Evolutionary conservation across 306 rosid genomes (phyloP).

Genomic region (Purshia tridentata): DNA sequence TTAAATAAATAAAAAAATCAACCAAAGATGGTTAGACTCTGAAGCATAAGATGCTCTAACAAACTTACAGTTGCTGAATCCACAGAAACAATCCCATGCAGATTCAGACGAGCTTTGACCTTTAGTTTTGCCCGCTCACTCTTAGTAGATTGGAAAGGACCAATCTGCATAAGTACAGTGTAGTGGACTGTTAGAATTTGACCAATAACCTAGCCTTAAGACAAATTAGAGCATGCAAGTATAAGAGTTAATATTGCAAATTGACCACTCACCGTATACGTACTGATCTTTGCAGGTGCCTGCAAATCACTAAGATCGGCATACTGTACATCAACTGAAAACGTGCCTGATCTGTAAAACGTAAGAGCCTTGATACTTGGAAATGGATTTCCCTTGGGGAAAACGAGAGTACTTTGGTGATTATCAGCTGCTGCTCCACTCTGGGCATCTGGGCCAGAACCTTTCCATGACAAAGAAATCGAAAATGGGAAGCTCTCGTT

Average conservation of each 20-base stretch:
- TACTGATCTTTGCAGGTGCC: constrained; percentile 67
- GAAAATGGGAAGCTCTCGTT: constrained; percentile 80
- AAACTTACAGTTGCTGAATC: constrained; percentile 77
- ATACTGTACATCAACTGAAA: constrained; percentile 71
- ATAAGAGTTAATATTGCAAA: neutral
- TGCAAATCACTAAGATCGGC: constrained; percentile 57
- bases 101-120: constrained; percentile 72
- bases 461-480: constrained; percentile 78
- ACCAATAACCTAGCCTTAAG: neutral
- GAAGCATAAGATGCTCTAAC: constrained; percentile 4
- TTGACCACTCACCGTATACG: constrained; percentile 62
- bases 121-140: constrained; percentile 64
- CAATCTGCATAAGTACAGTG: constrained; percentile 57
- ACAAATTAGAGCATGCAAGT: neutral
- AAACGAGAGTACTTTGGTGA: constrained; percentile 54
- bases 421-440: constrained; percentile 51
- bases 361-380: constrained; percentile 81
- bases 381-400: constrained; percentile 79
- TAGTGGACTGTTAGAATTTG: neutral
- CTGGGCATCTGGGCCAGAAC: constrained; percentile 63
- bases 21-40: neutral
- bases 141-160: constrained; percentile 69
- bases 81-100: constrained; percentile 76
- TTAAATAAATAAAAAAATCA: neutral
- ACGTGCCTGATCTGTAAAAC: constrained; percentile 64